phyloP scores from a whole-genome alignment of 192 early-diverging fungal genomes.

The Rhizophagus sp. region DNA sequence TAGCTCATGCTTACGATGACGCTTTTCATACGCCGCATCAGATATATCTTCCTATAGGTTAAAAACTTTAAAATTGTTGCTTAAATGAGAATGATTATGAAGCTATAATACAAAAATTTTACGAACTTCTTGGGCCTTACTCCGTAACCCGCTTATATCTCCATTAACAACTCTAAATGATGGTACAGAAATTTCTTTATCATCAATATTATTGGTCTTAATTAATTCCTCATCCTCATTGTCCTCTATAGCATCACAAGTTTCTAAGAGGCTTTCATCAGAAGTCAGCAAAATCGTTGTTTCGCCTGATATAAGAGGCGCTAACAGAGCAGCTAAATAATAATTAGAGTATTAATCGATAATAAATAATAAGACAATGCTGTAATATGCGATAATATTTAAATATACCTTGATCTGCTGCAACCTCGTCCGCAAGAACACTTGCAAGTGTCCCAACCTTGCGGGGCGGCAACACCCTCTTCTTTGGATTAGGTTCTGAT shows the following conservation, averaged over 20 bases:
- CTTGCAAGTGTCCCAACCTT: constrained; percentile 20
- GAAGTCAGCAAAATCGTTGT: neutral
- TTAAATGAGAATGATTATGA: neutral
- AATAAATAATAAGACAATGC: neutral
- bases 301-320: neutral
- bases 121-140: constrained; percentile 28
- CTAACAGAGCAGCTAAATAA: neutral
- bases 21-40: constrained; percentile 50
- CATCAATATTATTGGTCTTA: neutral
- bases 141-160: constrained; percentile 28
- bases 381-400: too few relatives aligned
- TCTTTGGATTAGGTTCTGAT: neutral
- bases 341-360: neutral
- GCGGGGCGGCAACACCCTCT: neutral
- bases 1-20: constrained; percentile 54
- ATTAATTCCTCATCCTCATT: neutral
- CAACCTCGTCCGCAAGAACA: constrained; percentile 8
- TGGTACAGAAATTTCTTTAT: constrained; percentile 13
- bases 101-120: neutral
- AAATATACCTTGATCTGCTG: neutral
- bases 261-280: constrained; percentile 2
- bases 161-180: constrained; percentile 8
- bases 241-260: constrained; percentile 10
- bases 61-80: neutral
- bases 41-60: constrained; percentile 28